Evolutionary conservation across 306 rosid species (phyloP).

Genomic region (Pterocarpus santalinus): DNA sequence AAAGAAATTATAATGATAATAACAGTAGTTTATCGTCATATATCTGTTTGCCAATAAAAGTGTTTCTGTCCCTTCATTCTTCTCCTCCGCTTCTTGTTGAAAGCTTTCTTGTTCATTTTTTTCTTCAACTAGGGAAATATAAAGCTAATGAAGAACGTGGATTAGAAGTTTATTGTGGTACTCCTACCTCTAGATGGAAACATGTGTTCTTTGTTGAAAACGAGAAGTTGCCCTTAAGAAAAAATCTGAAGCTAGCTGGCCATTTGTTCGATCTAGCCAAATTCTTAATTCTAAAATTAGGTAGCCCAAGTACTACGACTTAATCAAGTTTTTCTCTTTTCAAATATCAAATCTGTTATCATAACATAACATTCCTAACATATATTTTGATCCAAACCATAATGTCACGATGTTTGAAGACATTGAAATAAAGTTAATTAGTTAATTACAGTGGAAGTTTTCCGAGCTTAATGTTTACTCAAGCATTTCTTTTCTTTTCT

Average conservation of each 20-base stretch:
- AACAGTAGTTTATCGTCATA: no score
- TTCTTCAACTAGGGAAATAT: not conserved
- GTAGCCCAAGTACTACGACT: not conserved
- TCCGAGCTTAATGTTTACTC: not conserved
- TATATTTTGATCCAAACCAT: not conserved
- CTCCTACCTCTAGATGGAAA: not conserved
- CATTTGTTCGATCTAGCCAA: slow-evolving; percentile 4
- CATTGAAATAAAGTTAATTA: not conserved
- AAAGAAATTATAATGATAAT: not conserved
- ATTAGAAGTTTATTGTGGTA: not conserved
- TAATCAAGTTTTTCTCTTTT: not conserved
- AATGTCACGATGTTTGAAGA: not conserved
- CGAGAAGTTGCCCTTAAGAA: not conserved
- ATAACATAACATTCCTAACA: not conserved
- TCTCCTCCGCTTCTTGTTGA: no score
- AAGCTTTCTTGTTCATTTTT: not conserved
- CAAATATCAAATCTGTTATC: not conserved
- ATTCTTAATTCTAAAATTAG: slow-evolving; percentile 5
- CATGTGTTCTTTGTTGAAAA: not conserved
- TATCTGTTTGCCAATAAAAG: no score
- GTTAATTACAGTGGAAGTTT: not conserved
- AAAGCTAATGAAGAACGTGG: not conserved
- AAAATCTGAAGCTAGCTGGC: not conserved
- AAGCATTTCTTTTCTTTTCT: not conserved
- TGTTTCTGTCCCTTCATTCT: not conserved